Conservation (phyloP, 495 filamentous ascomycete species). For the Neurospora sp. region DNA sequence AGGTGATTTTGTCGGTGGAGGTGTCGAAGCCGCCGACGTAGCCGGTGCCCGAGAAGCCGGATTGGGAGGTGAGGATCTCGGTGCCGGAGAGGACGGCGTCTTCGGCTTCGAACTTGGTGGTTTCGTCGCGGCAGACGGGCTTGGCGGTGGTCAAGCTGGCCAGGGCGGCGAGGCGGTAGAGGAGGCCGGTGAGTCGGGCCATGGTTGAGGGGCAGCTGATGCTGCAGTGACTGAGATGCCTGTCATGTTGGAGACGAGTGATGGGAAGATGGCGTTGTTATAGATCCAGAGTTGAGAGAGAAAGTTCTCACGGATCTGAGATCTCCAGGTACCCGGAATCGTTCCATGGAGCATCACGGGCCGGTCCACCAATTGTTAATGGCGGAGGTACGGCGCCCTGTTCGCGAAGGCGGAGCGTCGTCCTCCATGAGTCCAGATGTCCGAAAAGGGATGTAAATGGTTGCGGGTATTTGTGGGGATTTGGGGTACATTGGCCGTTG, state of each 20-base stretch:
- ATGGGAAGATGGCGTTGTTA: not conserved
- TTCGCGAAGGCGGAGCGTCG: not conserved
- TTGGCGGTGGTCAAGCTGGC: not conserved
- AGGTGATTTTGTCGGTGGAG: conserved; percentile 29
- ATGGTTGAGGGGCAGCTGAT: not conserved
- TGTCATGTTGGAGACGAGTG: not conserved
- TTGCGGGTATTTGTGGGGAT: no score
- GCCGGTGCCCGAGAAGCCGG: conserved; percentile 30
- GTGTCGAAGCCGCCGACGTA: conserved; percentile 34
- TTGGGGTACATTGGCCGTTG: no score
- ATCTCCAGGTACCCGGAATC: not conserved
- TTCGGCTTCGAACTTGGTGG: conserved; percentile 29
- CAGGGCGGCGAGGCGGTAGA: not conserved
- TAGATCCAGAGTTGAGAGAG: not conserved
- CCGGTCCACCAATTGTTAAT: not conserved
- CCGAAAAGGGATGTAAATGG: not conserved
- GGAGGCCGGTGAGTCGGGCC: not conserved
- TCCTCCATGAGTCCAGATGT: not conserved
- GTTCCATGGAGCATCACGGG: not conserved
- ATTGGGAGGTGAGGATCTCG: conserved; percentile 19
- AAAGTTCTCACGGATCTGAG: not conserved
- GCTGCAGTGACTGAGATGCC: not conserved
- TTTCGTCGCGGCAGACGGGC: not conserved
- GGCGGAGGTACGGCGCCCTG: not conserved
- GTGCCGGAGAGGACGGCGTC: conserved; percentile 26